Base-by-base conservation (phyloP, 129 eudicot species). In the Flaveria ramosissima region DNA sequence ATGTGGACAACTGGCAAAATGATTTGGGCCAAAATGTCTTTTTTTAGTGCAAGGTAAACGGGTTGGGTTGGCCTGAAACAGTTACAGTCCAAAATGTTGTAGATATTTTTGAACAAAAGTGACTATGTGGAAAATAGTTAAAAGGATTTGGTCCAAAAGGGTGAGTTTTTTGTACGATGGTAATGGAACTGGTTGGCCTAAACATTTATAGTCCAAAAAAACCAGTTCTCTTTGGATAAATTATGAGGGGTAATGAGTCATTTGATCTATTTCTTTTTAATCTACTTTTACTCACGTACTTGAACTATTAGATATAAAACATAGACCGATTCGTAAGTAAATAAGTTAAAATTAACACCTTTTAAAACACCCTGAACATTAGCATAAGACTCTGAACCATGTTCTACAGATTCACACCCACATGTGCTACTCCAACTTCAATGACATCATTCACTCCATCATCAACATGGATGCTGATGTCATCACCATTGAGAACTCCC, bases 361-460 rank as follows among this genome's bases (percentile, higher is more conserved):
- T 13, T 10, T 46, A 46, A 3, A 47, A 47, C 4, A 4, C 13
- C 13, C 13, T 47, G 52, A 47, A 47, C 52, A 47, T 47, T 47
- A 47, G 52, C 52, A 47, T 47, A 45, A 45, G 15, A 13, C n/a
- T 47, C 52, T 47, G 52, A 10, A 47, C 52, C 52, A 47, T 59
- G 15, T 21, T 47, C 24, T 59, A 63, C 90, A 92, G 98, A 90
- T 92, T 70, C 98, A 92, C 92, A 92, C 98, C 52, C 98, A 92
- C 85, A 92, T 92, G 98, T 92, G 98, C 89, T 92, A 92, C 88
- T 92, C 98, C 26, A 85, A 92, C 91, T 92, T 92, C 86, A 92
- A 90, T 24, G 98, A 92, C 80, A 92, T 92, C 77, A 92, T 92
- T 71, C 95, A 83, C 83, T 92, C 98, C 57, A 92, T 92, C 83